Percentiles rank a stretch among this genome's conserved stretches.
These are phyloP conservation scores for Cutaneotrichosporon cavernicola DNA, from an alignment of 1,284 basidiomycete species.

Conservation along the genomic window DNA sequence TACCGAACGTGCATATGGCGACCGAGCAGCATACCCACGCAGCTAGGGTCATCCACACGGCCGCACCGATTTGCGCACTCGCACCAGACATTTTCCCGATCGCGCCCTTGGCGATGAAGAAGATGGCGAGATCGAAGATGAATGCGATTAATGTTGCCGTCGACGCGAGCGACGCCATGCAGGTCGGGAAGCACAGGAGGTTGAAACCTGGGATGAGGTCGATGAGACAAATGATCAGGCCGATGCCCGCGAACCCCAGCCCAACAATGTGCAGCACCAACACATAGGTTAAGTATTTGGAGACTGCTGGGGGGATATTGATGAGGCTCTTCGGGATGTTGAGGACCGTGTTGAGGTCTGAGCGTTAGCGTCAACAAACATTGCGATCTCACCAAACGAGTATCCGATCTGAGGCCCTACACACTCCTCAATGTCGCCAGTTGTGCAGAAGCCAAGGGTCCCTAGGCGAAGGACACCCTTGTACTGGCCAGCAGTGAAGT, in stretches of 20 bases:
- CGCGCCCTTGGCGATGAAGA: constrained; percentile 75
- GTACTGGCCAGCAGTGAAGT: constrained; percentile 57
- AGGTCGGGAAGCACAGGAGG: constrained; percentile 79
- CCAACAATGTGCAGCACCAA: constrained; percentile 84
- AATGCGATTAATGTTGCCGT: constrained; percentile 72
- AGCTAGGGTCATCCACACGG: constrained; percentile 79
- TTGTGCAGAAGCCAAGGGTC: constrained; percentile 76
- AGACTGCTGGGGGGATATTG: constrained; percentile 64
- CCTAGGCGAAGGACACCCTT: constrained; percentile 73
- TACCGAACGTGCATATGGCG: constrained; percentile 75
- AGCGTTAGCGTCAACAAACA: constrained; percentile 11
- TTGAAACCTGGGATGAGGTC: constrained; percentile 81
- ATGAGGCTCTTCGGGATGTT: constrained; percentile 59
- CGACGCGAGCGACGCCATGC: constrained; percentile 71
- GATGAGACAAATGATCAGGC: constrained; percentile 73
- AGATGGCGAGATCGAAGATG: constrained; percentile 79
- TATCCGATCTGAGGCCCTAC: constrained; percentile 77
- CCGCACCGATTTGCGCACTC: constrained; percentile 69
- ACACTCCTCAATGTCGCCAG: constrained; percentile 60
- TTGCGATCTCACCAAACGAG: constrained; percentile 63
- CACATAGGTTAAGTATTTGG: constrained; percentile 86
- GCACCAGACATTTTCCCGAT: constrained; percentile 69
- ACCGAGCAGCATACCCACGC: constrained; percentile 80
- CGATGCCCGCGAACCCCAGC: constrained; percentile 66
- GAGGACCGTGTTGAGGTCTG: constrained; percentile 76